Evolutionary conservation across 345 rosid genomes (phyloP).

Genomic region (Hibiscus tridactylites): DNA sequence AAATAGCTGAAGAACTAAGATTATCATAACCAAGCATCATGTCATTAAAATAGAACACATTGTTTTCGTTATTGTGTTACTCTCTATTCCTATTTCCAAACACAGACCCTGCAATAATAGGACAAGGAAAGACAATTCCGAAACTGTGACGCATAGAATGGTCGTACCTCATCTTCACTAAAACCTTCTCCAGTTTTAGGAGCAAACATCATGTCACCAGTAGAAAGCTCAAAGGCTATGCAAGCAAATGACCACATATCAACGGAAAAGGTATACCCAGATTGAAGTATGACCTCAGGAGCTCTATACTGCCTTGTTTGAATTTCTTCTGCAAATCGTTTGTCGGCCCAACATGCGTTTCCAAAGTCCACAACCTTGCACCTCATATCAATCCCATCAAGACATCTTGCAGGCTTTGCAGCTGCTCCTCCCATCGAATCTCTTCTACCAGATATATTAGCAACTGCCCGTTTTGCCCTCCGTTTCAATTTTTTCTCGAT

Average conservation of each 20-base stretch:
- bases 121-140: background rate
- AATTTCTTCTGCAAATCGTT: slow-evolving; percentile 78
- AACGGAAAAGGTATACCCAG: slow-evolving; percentile 74
- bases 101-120: background rate
- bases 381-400: slow-evolving; percentile 76
- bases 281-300: slow-evolving; percentile 73
- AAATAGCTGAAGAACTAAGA: background rate
- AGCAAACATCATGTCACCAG: slow-evolving; percentile 92
- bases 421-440: slow-evolving; percentile 46
- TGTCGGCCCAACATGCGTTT: slow-evolving; percentile 85
- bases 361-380: slow-evolving; percentile 98
- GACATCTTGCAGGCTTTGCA: slow-evolving; percentile 41
- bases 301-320: slow-evolving; percentile 98
- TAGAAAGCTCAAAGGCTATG: slow-evolving; percentile 92
- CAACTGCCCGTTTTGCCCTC: slow-evolving; percentile 87
- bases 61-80: background rate
- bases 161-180: slow-evolving; percentile 82
- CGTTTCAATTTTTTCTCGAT: slow-evolving; percentile 86
- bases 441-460: slow-evolving; percentile 71
- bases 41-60: background rate
- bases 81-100: slow-evolving; percentile 2
- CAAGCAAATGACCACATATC: slow-evolving; percentile 99
- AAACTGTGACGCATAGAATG: background rate
- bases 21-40: background rate
- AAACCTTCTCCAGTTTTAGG: slow-evolving; percentile 81